Conservation (phyloP, 2,329 filamentous ascomycete genomes). For the Westerdykella ornata region DNA sequence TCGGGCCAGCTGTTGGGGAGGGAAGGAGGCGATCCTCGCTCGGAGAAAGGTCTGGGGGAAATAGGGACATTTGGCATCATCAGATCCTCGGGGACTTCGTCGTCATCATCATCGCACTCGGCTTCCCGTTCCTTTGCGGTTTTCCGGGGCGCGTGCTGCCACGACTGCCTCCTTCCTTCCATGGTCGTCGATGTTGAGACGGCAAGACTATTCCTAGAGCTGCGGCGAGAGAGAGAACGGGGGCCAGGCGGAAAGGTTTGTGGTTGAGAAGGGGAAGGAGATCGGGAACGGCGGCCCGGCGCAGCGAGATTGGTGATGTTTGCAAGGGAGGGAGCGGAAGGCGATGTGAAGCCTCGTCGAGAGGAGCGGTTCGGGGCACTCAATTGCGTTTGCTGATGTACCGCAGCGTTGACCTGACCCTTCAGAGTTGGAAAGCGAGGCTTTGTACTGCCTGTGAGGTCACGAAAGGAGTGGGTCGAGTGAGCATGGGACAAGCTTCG, state of each 20-base stretch:
- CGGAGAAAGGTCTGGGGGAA: conserved; percentile 51
- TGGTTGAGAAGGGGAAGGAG: conserved; percentile 30
- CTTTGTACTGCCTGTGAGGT: conserved; percentile 34
- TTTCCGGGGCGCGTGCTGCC: conserved; percentile 62
- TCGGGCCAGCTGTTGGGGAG: conserved; percentile 25
- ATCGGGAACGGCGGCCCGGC: conserved; percentile 29
- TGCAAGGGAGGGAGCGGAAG: conserved; percentile 30
- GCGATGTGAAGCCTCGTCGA: conserved; percentile 39
- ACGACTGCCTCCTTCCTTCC: conserved; percentile 48
- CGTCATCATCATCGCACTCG: conserved; percentile 72
- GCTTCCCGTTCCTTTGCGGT: conserved; percentile 64
- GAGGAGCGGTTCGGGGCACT: conserved; percentile 35
- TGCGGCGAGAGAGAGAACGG: conserved; percentile 29
- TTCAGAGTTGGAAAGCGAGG: conserved; percentile 38
- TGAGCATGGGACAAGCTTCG: conserved; percentile 13
- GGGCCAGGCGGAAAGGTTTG: conserved; percentile 21
- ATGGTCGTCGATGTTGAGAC: conserved; percentile 23
- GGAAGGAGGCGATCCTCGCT: conserved; percentile 35
- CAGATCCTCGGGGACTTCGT: conserved; percentile 68
- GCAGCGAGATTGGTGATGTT: conserved; percentile 25
- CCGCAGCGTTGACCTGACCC: conserved; percentile 33
- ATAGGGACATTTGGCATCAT: conserved; percentile 77
- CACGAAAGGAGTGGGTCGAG: conserved; percentile 29
- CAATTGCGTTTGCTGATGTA: conserved; percentile 33
- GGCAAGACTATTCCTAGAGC: conserved; percentile 28